Percentiles rank a stretch among this genome's conserved stretches.
These are phyloP conservation scores for Plicaturopsis crispa DNA, from an alignment of 768 basidiomycete species.

Conservation along the genomic window DNA sequence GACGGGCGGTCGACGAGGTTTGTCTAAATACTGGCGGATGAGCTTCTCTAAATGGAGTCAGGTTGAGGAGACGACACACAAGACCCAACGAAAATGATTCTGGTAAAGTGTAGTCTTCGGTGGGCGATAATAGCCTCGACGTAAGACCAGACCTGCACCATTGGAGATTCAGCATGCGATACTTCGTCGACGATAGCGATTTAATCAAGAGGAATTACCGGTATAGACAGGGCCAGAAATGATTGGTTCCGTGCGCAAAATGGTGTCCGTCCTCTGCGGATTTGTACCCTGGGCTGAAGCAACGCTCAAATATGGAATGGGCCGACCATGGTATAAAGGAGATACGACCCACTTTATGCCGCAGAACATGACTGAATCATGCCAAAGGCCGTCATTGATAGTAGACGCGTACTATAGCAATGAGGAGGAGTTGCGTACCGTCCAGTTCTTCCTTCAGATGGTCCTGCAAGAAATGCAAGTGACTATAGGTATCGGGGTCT, in stretches of 20 bases:
- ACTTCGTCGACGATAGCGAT: not conserved
- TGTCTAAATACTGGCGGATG: constrained; percentile 37
- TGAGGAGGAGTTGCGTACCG: constrained; percentile 30
- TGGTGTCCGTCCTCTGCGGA: constrained; percentile 72
- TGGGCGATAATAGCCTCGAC: constrained; percentile 36
- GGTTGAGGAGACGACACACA: constrained; percentile 31
- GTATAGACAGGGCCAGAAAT: constrained; percentile 74
- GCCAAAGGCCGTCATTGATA: not conserved
- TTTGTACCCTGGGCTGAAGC: constrained; percentile 55
- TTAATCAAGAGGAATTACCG: constrained; percentile 19
- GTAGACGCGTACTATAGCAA: not conserved
- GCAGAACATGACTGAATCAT: constrained; percentile 62
- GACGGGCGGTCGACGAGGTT: constrained; percentile 71
- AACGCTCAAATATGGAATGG: not conserved
- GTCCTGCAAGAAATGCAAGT: constrained; percentile 46
- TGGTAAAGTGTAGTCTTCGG: constrained; percentile 56
- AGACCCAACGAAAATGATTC: constrained; percentile 54
- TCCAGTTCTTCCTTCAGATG: constrained; percentile 46
- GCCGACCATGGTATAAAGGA: not conserved
- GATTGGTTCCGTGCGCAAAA: constrained; percentile 73
- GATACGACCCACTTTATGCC: constrained; percentile 63
- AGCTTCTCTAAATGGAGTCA: not conserved
- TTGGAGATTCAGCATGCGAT: not conserved
- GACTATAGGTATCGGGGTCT: constrained; percentile 42
- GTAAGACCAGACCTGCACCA: too few relatives aligned